These are phyloP conservation scores for Ophiostoma sp. DNA, from an alignment of 2,329 filamentous ascomycete genomes.

Conservation along the genomic window DNA sequence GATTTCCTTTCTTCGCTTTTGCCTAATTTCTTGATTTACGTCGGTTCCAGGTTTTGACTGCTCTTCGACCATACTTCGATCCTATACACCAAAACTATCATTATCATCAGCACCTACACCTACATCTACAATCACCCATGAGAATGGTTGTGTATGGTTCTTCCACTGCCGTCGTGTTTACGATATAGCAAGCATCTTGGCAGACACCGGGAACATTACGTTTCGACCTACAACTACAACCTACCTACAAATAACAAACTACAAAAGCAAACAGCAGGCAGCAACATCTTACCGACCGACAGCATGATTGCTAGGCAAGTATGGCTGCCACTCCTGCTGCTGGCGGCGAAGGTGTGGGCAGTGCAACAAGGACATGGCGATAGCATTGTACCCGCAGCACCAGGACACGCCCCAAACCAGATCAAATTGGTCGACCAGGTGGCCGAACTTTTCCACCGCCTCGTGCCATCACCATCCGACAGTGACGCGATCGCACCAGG, in stretches of 20 bases:
- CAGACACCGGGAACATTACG: neutral
- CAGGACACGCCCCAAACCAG: neutral
- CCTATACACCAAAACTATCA: neutral
- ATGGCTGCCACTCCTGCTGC: constrained; percentile 9
- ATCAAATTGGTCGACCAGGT: neutral
- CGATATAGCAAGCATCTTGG: constrained; percentile 1
- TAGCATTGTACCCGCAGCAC: neutral
- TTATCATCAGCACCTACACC: no score
- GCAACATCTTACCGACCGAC: neutral
- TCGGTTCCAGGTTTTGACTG: neutral
- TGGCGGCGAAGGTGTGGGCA: constrained; percentile 4
- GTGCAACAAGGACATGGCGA: neutral
- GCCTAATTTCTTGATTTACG: neutral
- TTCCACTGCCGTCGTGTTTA: neutral
- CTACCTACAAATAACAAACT: neutral
- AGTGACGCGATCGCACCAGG: neutral
- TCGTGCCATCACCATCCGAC: neutral
- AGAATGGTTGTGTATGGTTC: neutral
- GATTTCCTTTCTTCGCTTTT: constrained; percentile 25
- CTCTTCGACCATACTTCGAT: neutral
- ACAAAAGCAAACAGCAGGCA: neutral
- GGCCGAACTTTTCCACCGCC: constrained; percentile 14
- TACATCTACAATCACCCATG: neutral
- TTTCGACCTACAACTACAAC: neutral
- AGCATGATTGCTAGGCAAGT: neutral